phyloP scores from a whole-genome alignment of 2,329 filamentous ascomycete genomes.

The Pseudocercospora cruenta region DNA sequence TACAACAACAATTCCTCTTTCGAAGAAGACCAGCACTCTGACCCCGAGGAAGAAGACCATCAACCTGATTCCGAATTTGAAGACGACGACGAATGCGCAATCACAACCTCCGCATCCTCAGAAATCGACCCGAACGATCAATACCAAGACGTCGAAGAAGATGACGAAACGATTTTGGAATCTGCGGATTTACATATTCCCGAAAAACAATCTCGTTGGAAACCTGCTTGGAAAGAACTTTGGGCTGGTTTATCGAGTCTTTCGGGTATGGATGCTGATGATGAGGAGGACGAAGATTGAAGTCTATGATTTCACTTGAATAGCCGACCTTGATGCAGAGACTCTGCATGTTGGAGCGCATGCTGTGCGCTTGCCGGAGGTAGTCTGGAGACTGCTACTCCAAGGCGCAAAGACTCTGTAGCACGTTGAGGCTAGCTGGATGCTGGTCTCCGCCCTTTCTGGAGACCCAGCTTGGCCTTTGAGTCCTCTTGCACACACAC shows the following conservation, averaged over 20 bases:
- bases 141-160: constrained; percentile 25
- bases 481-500: no score
- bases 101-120: constrained; percentile 32
- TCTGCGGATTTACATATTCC: not conserved
- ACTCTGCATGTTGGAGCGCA: not conserved
- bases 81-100: constrained; percentile 31
- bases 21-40: no score
- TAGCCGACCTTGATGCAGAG: no score
- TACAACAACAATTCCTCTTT: not conserved
- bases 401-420: no score
- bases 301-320: not conserved
- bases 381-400: no score
- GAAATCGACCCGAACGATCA: constrained; percentile 24
- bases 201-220: constrained; percentile 12
- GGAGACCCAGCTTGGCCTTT: no score
- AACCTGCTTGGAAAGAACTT: constrained; percentile 41
- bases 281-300: constrained; percentile 21
- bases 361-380: no score
- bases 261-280: constrained; percentile 38
- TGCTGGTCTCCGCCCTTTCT: no score
- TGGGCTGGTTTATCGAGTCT: constrained; percentile 38
- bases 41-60: not conserved
- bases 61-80: no score
- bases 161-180: constrained; percentile 17
- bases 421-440: no score